Percentiles rank a stretch among this genome's conserved stretches.
phyloP scores from a whole-genome alignment of 352 stramenopile species.

The Phytophthora pseudosyringae region DNA sequence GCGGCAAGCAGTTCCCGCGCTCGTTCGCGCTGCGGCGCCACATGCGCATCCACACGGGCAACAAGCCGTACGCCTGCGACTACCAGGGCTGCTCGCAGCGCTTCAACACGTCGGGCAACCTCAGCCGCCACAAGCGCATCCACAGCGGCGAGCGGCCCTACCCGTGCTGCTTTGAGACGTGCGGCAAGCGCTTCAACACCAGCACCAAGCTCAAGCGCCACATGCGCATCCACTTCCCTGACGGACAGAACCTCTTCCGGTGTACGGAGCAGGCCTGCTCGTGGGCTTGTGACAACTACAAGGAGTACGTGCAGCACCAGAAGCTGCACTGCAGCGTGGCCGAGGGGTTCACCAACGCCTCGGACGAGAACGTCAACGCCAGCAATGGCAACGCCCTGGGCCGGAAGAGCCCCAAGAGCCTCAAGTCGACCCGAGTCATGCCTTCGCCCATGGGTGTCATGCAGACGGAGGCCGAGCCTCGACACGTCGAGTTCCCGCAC shows the following conservation, averaged over 20 bases:
- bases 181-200: constrained; percentile 88
- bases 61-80: constrained; percentile 84
- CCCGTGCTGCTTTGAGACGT: constrained; percentile 76
- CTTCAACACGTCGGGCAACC: constrained; percentile 90
- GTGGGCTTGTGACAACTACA: constrained; percentile 86
- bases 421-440: constrained; percentile 18
- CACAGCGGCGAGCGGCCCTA: constrained; percentile 86
- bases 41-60: constrained; percentile 87
- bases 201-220: constrained; percentile 91
- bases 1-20: constrained; percentile 84
- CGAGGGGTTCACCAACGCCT: constrained; percentile 26
- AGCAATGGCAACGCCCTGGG: constrained; percentile 22
- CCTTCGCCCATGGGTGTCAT: constrained; percentile 18
- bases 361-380: constrained; percentile 28
- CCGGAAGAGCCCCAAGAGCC: constrained; percentile 6
- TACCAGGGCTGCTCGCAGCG: constrained; percentile 74
- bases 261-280: constrained; percentile 63
- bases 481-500: constrained; percentile 24
- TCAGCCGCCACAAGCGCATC: constrained; percentile 89
- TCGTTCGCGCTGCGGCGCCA: constrained; percentile 85
- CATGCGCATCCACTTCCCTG: constrained; percentile 88
- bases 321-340: constrained; percentile 72
- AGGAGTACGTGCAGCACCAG: constrained; percentile 81
- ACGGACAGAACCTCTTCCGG: constrained; percentile 77
- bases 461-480: constrained; percentile 5